phyloP scores from a whole-genome alignment of 1,284 basidiomycete genomes.

The Moesziomyces antarcticus region DNA sequence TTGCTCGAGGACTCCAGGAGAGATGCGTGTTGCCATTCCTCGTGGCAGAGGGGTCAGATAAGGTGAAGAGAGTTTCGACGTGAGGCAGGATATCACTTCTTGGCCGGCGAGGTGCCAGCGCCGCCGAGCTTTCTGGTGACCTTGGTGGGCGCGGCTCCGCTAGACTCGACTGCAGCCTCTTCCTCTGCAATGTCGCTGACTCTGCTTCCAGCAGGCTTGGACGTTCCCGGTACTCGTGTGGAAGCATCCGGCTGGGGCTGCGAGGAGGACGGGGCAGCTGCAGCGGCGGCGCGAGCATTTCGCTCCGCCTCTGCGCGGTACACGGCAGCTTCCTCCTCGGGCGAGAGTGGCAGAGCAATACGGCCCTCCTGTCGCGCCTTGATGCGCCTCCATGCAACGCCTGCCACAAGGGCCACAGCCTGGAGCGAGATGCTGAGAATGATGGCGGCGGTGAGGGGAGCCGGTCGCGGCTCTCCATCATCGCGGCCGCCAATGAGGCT shows the following conservation, averaged over 20 bases:
- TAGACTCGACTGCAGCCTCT: slow-evolving; percentile 37
- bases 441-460: slow-evolving; percentile 53
- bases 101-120: slow-evolving; percentile 12
- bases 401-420: slow-evolving; percentile 43
- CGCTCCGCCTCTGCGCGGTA: slow-evolving; percentile 38
- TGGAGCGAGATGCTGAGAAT: slow-evolving; percentile 53
- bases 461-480: slow-evolving; percentile 43
- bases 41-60: background rate
- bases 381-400: slow-evolving; percentile 54
- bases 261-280: background rate
- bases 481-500: slow-evolving; percentile 35
- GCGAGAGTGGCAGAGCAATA: slow-evolving; percentile 46
- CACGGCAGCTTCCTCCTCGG: slow-evolving; percentile 48
- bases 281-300: slow-evolving; percentile 21
- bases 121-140: slow-evolving; percentile 43
- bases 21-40: too few relatives aligned
- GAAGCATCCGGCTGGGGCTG: background rate
- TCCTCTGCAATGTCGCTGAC: slow-evolving; percentile 33
- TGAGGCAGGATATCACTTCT: slow-evolving; percentile 13
- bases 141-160: slow-evolving; percentile 33
- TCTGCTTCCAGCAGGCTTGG: slow-evolving; percentile 3
- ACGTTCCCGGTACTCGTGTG: background rate
- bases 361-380: slow-evolving; percentile 48
- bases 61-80: background rate
- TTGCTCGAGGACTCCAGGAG: too few relatives aligned